Evolutionary conservation across 768 basidiomycete genomes (phyloP).

Genomic region (Hygrocybe punicea): DNA sequence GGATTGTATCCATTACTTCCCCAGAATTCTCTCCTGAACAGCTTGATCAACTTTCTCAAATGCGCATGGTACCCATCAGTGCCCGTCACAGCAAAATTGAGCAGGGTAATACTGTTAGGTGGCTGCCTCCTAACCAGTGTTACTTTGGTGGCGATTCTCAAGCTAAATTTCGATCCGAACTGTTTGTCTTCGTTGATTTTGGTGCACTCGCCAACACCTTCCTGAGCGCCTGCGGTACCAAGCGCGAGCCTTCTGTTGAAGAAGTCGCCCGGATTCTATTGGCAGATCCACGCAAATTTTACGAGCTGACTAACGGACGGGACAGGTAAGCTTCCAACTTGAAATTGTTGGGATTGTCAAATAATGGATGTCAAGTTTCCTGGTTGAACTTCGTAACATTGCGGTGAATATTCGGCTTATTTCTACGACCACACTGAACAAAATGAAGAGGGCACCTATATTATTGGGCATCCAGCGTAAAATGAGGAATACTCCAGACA

Average conservation of each 20-base stretch:
- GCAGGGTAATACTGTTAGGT: constrained; percentile 35
- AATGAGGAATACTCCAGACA: constrained; percentile 25
- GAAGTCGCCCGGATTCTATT: constrained; percentile 67
- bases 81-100: constrained; percentile 31
- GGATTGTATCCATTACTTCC: constrained; percentile 2
- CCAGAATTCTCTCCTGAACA: constrained; percentile 59
- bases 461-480: constrained; percentile 72
- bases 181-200: constrained; percentile 89
- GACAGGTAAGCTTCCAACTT: constrained; percentile 49
- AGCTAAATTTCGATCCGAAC: constrained; percentile 66
- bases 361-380: constrained; percentile 52
- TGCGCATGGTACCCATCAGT: constrained; percentile 69
- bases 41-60: constrained; percentile 52
- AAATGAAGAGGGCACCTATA: constrained; percentile 69
- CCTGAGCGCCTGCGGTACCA: constrained; percentile 82
- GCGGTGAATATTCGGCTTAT: constrained; percentile 69
- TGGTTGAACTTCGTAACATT: constrained; percentile 78
- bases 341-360: not conserved
- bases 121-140: constrained; percentile 62
- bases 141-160: constrained; percentile 56
- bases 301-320: constrained; percentile 63
- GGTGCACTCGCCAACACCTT: constrained; percentile 79
- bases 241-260: constrained; percentile 79
- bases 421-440: constrained; percentile 47
- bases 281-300: constrained; percentile 66